Evolutionary conservation across 139 green algal species (phyloP).

Genomic region (Cymbomonas tetramitiformis): DNA sequence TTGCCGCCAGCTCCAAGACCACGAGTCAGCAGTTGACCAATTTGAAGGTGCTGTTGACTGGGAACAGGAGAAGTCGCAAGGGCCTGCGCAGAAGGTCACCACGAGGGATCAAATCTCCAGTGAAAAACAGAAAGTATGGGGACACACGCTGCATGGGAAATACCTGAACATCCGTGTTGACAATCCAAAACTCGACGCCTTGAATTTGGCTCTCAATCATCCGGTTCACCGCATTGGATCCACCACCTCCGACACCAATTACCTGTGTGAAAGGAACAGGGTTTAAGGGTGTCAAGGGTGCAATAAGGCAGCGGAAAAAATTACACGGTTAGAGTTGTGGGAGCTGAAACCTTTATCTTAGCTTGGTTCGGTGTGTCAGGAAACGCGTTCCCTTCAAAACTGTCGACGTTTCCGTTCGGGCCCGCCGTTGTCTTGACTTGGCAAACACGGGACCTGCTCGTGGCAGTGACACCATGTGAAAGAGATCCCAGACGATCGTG

Average conservation of each 20-base stretch:
- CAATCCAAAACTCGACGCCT: slow-evolving; percentile 81
- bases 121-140: no score
- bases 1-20: slow-evolving; percentile 76
- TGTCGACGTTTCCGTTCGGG: no score
- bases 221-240: slow-evolving; percentile 85
- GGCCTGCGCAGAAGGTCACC: slow-evolving; percentile 51
- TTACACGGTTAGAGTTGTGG: no score
- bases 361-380: no score
- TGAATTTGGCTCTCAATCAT: slow-evolving; percentile 62
- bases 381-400: no score
- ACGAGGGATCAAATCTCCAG: no score
- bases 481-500: no score
- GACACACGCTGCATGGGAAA: background rate
- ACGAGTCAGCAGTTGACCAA: slow-evolving; percentile 68
- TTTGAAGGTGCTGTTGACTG: slow-evolving; percentile 53
- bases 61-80: slow-evolving; percentile 51
- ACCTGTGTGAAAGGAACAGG: slow-evolving; percentile 44
- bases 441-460: no score
- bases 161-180: slow-evolving; percentile 87
- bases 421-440: no score
- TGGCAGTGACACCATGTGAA: no score
- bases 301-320: no score
- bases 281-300: background rate
- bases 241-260: slow-evolving; percentile 79
- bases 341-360: no score